phyloP scores from a whole-genome alignment of 2,329 filamentous ascomycete species.

The Clonostachys solani region DNA sequence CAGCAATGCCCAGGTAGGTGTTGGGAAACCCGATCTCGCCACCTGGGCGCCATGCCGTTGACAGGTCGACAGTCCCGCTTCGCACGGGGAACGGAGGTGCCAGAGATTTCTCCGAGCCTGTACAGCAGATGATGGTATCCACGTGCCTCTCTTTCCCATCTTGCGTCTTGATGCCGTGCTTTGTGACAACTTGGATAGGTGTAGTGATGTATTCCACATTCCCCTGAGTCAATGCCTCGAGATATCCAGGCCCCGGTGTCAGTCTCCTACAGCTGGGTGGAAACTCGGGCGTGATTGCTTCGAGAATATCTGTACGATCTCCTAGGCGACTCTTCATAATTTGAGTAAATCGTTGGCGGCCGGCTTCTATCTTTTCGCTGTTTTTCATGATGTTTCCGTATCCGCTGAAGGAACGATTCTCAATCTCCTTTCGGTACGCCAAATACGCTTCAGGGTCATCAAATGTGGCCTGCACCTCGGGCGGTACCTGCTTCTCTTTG shows the following conservation, averaged over 20 bases:
- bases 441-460: too few relatives aligned
- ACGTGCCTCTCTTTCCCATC: conserved; percentile 30
- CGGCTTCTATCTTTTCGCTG: too few relatives aligned
- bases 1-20: conserved; percentile 60
- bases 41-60: conserved; percentile 20
- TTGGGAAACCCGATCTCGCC: conserved; percentile 59
- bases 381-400: too few relatives aligned
- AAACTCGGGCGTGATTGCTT: not conserved
- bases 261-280: not conserved
- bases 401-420: too few relatives aligned
- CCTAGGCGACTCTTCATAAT: too few relatives aligned
- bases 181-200: not conserved
- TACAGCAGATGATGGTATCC: conserved; percentile 23
- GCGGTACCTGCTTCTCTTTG: conserved; percentile 25
- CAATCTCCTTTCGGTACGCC: too few relatives aligned
- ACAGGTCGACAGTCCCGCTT: too few relatives aligned
- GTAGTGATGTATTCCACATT: not conserved
- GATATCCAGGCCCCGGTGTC: not conserved
- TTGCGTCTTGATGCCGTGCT: not conserved
- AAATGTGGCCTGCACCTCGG: too few relatives aligned
- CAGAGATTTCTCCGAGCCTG: too few relatives aligned
- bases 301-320: not conserved
- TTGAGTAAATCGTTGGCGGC: too few relatives aligned
- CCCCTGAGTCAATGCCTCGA: not conserved
- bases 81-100: too few relatives aligned